phyloP scores from a whole-genome alignment of 2,329 filamentous ascomycete genomes.

The Sclerotinia sclerotiorum region DNA sequence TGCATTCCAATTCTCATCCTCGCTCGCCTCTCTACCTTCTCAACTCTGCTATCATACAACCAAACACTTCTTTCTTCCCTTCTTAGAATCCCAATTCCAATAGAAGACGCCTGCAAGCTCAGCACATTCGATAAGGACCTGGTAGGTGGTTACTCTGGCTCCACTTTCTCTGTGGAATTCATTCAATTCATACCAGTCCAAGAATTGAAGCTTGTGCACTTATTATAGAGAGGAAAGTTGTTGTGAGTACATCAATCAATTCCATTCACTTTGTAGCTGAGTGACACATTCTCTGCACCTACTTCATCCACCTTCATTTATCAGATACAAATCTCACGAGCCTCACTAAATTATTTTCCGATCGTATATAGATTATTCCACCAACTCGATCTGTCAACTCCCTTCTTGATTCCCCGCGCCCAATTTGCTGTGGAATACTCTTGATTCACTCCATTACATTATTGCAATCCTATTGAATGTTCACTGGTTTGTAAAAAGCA shows the following conservation, averaged over 20 bases:
- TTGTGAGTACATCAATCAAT: not conserved
- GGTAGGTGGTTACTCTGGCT: slow-evolving; percentile 5
- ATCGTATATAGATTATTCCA: slow-evolving; percentile 15
- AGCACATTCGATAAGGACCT: not conserved
- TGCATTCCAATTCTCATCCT: not conserved
- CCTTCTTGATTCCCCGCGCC: slow-evolving; percentile 1
- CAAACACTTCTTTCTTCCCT: not conserved
- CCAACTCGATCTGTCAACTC: not conserved
- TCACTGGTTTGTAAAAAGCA: slow-evolving; percentile 20
- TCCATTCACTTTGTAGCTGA: not conserved
- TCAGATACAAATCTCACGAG: not conserved
- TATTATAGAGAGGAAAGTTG: not conserved
- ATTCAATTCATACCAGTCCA: not conserved
- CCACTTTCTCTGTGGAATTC: slow-evolving; percentile 8
- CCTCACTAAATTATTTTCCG: slow-evolving; percentile 12
- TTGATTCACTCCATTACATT: slow-evolving; percentile 9
- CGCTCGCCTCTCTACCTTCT: not conserved
- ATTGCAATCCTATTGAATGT: not conserved
- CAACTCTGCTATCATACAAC: not conserved
- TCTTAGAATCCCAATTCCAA: not conserved
- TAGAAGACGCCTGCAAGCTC: slow-evolving; percentile 8
- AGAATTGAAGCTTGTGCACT: not conserved
- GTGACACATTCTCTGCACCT: not conserved
- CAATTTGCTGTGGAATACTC: slow-evolving; percentile 11
- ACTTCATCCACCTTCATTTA: not conserved